Conservation (phyloP, 192 early-diverging fungal species). For the Gryganskiella cystojenkinii region DNA sequence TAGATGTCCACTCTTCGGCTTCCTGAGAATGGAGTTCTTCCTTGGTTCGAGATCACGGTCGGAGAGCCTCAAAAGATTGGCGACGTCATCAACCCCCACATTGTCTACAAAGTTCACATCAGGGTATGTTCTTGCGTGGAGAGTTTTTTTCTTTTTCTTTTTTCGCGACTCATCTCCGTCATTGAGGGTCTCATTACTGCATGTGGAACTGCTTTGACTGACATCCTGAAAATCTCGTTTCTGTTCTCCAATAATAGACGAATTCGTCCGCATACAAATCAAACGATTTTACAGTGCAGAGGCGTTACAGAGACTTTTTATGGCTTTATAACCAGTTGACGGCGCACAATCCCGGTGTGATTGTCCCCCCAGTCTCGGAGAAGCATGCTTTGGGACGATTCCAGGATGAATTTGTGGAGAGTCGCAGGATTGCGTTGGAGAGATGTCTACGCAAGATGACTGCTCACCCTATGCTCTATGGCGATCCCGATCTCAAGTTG, state of each 20-base stretch:
- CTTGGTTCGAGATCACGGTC: slow-evolving; percentile 75
- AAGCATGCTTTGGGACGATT: slow-evolving; percentile 94
- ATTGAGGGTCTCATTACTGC: too few species aligned
- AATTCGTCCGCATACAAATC: slow-evolving; percentile 80
- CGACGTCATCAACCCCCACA: slow-evolving; percentile 87
- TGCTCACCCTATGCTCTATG: slow-evolving; percentile 83
- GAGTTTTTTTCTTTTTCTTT: not conserved
- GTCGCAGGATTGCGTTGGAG: slow-evolving; percentile 84
- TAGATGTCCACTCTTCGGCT: slow-evolving; percentile 52
- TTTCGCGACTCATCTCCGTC: not conserved
- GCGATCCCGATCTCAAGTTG: slow-evolving; percentile 82
- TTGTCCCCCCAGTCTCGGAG: slow-evolving; percentile 93
- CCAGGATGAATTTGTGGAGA: slow-evolving; percentile 96
- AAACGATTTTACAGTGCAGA: slow-evolving; percentile 82
- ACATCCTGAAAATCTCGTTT: not conserved
- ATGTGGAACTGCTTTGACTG: too few species aligned
- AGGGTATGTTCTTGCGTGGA: slow-evolving; percentile 55
- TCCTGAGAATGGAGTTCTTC: slow-evolving; percentile 54
- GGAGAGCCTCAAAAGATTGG: slow-evolving; percentile 92
- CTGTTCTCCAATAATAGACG: slow-evolving; percentile 58
- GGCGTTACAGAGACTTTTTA: slow-evolving; percentile 93
- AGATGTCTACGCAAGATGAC: slow-evolving; percentile 84
- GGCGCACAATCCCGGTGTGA: slow-evolving; percentile 82
- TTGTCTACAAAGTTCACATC: slow-evolving; percentile 88
- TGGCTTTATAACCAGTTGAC: slow-evolving; percentile 92